Percentiles rank a stretch among this genome's conserved stretches.
Conservation (phyloP, 2,329 filamentous ascomycete species). For the Cladophialophora psammophila region DNA sequence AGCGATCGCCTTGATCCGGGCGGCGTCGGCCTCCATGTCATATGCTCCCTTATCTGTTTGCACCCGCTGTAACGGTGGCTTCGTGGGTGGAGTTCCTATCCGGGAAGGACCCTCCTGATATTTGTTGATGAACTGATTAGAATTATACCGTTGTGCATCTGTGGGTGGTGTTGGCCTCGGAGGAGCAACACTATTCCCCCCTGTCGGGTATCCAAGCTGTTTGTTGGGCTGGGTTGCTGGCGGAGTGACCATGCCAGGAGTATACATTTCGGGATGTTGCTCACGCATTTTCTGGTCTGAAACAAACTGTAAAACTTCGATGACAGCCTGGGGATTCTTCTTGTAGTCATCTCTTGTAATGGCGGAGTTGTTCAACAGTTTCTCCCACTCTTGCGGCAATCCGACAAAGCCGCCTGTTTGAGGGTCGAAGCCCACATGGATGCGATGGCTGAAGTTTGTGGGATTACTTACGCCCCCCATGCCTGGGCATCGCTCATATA, state of each 20-base stretch:
- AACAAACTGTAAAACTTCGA: slow-evolving; percentile 74
- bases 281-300: slow-evolving; percentile 71
- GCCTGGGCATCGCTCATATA: slow-evolving; percentile 93
- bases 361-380: slow-evolving; percentile 91
- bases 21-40: slow-evolving; percentile 53
- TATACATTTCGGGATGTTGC: slow-evolving; percentile 68
- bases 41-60: slow-evolving; percentile 54
- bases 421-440: slow-evolving; percentile 97
- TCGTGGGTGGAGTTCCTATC: slow-evolving; percentile 49
- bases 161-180: slow-evolving; percentile 70
- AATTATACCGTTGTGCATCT: slow-evolving; percentile 54
- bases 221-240: slow-evolving; percentile 59
- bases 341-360: slow-evolving; percentile 99
- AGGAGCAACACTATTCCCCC: slow-evolving; percentile 68
- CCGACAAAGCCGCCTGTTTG: slow-evolving; percentile 95
- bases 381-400: slow-evolving; percentile 94
- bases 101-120: slow-evolving; percentile 43
- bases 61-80: slow-evolving; percentile 63
- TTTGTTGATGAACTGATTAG: slow-evolving; percentile 48
- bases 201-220: slow-evolving; percentile 64
- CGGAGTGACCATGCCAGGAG: slow-evolving; percentile 53
- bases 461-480: slow-evolving; percentile 99
- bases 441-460: slow-evolving; percentile 95
- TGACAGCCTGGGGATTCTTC: slow-evolving; percentile 84
- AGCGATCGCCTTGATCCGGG: slow-evolving; percentile 65